Conservation (phyloP, 345 rosid genomes). For the Salix arbutifolia region DNA sequence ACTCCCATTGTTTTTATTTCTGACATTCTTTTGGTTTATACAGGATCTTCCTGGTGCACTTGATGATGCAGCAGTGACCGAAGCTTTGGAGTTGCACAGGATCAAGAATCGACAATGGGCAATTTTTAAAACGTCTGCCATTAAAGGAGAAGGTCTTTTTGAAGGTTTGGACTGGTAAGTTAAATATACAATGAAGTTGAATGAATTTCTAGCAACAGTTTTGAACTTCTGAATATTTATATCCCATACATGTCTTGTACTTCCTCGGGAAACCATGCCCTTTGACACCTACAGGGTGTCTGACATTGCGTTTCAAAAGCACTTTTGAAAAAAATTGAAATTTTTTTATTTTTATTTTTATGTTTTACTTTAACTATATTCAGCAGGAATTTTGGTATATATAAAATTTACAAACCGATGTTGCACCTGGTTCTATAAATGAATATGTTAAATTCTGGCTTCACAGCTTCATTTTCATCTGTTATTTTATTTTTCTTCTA, state of each 20-base stretch:
- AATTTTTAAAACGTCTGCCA: conserved; percentile 26
- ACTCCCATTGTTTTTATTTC: not conserved
- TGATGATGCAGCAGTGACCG: conserved; percentile 24
- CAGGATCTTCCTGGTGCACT: conserved; percentile 25
- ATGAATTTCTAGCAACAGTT: not conserved
- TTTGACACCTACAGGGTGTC: not conserved
- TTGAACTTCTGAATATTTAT: not conserved
- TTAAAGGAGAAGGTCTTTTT: conserved; percentile 29
- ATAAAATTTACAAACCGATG: not conserved
- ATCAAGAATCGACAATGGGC: conserved; percentile 27
- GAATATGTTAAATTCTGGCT: not conserved
- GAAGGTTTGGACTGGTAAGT: conserved; percentile 31
- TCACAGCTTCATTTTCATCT: conserved; percentile 3
- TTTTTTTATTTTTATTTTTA: too few species aligned
- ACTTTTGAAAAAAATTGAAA: too few species aligned
- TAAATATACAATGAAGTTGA: not conserved
- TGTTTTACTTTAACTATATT: too few species aligned
- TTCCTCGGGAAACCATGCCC: not conserved
- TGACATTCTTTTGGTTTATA: not conserved
- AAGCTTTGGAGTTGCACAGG: conserved; percentile 29
- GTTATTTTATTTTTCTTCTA: not conserved
- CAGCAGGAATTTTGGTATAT: not conserved
- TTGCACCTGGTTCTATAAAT: not conserved
- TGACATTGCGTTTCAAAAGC: too few species aligned
- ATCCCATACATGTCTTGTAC: not conserved